Base-by-base conservation (phyloP, 139 green algal genomes). In the Trebouxia sp. region DNA sequence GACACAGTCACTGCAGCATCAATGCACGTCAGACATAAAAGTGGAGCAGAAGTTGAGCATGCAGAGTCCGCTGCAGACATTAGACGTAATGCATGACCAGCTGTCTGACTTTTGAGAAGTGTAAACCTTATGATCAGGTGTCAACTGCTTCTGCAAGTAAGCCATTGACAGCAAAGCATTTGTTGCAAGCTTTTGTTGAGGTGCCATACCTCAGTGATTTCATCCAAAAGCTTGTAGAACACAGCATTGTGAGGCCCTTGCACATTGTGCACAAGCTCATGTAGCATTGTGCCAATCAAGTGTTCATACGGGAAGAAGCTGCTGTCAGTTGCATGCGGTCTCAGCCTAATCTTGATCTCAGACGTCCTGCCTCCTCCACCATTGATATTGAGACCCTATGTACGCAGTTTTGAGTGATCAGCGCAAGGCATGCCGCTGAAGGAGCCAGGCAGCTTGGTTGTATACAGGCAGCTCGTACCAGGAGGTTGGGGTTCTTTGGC, bases 201-300 rank as follows among this genome's bases (percentile, higher is more conserved):
- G n/a, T n/a, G n/a, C n/a, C n/a, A n/a, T 42, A 76, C 78, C 78
- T 76, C 78, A 32, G 78, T 96, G 35, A 97, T 79, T 80, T 98
- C 91, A 41, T 98, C 94, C 15, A 98, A 86, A 30, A 98, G 83
- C 79, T 95, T 96, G 88, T 97, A 98, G 62, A 98, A 98, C 1
- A 78, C 50, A 17, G 78, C 80, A 56, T 83, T 75, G 58, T 91
- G 85, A 12, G 85, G 70, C 7, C 79, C 39, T 35, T 69, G 66
- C 37, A 82, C 53, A 28, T 82, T 81, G 76, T 80, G 81, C 50
- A 82, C 45, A 14, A 79, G 45, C 72, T 79, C 72, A 78, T 98
- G 94, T 50, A 98, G 88, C 94, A 98, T 96, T 11, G 93, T 98
- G 20, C 87, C 90, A 41, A 98, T 78, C 10, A 98, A 41, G 55